A percentile compares a stretch with the other conserved stretches of the same genome.
phyloP scores from a whole-genome alignment of 306 rosid genomes.

The Lathyrus oleraceus region DNA sequence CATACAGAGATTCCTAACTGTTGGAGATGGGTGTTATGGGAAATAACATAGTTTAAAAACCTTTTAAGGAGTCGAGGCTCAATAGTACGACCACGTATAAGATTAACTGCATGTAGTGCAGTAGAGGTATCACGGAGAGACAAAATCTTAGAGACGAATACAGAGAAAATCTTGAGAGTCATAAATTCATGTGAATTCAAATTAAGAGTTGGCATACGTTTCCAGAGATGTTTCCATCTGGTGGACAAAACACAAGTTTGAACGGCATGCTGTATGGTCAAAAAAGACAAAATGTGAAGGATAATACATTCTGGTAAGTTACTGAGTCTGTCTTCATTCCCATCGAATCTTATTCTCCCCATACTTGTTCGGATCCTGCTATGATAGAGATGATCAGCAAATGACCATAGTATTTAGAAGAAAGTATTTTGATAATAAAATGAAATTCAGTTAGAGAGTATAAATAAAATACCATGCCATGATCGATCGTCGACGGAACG shows the following conservation, averaged over 20 bases:
- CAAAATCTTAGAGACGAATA: not conserved
- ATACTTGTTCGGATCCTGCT: not conserved
- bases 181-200: not conserved
- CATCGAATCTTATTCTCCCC: not conserved
- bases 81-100: not conserved
- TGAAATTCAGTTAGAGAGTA: not conserved
- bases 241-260: conserved; percentile 30
- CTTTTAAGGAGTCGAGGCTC: not conserved
- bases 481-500: not conserved
- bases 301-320: conserved; percentile 26
- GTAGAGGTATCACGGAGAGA: not conserved
- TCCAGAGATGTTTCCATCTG: conserved; percentile 32
- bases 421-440: not conserved
- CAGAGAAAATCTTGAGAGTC: not conserved
- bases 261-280: not conserved
- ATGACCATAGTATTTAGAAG: not conserved
- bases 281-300: conserved; percentile 19
- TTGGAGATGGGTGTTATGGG: not conserved
- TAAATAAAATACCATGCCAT: not conserved
- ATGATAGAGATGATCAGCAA: not conserved
- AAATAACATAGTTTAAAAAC: not conserved
- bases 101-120: not conserved
- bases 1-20: not conserved
- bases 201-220: not conserved
- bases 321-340: not conserved